Conservation (phyloP, 2,329 filamentous ascomycete genomes). For the Akanthomyces uredinophilus region DNA sequence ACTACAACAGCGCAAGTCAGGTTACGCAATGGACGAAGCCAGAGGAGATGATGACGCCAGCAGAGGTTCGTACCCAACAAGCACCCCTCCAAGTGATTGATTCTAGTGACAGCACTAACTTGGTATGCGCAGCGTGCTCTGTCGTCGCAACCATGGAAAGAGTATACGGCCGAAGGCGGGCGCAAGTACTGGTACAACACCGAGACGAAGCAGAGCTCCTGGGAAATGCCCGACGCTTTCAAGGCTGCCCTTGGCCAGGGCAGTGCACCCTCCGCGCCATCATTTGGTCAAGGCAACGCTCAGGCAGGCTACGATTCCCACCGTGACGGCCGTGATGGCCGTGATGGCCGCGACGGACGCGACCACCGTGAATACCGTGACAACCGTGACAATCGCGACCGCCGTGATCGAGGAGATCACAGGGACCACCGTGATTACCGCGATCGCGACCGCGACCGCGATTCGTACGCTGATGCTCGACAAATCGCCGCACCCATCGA, state of each 20-base stretch:
- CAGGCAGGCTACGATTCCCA: constrained; percentile 38
- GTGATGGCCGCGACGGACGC: constrained; percentile 17
- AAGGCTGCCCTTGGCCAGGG: constrained; percentile 63
- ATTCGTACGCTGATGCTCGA: constrained; percentile 47
- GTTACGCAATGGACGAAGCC: constrained; percentile 94
- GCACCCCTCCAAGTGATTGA: not conserved
- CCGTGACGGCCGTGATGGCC: constrained; percentile 27
- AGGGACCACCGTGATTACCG: constrained; percentile 26
- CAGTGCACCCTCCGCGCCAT: constrained; percentile 37
- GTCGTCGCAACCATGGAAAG: constrained; percentile 82
- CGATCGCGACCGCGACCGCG: constrained; percentile 33
- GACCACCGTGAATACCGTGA: constrained; percentile 19
- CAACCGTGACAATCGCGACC: constrained; percentile 18
- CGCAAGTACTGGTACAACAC: constrained; percentile 95
- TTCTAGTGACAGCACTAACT: constrained; percentile 12
- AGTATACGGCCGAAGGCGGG: constrained; percentile 81
- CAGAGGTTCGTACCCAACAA: constrained; percentile 56
- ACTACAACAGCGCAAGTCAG: constrained; percentile 82
- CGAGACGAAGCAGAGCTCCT: constrained; percentile 85
- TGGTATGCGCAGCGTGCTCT: constrained; percentile 60
- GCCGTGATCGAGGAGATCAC: constrained; percentile 18
- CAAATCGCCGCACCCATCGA: constrained; percentile 55
- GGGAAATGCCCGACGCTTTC: constrained; percentile 86
- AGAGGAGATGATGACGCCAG: constrained; percentile 75
- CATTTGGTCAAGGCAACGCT: constrained; percentile 39